These are phyloP conservation scores for Aspergillus aculeatus DNA, from an alignment of 2,329 filamentous ascomycete genomes.

Conservation along the genomic window DNA sequence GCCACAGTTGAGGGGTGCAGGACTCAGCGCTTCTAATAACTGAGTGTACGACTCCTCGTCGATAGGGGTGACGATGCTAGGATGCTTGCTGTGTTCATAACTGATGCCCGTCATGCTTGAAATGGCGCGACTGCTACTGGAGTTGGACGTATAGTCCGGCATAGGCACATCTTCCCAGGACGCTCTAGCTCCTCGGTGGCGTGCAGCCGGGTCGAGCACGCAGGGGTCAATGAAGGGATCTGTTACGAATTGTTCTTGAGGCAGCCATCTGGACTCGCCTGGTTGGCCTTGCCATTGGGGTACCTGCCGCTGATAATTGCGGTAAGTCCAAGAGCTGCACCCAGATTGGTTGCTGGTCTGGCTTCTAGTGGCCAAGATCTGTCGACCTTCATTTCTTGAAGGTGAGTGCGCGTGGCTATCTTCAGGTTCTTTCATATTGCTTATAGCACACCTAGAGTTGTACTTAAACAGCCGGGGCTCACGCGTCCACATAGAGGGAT, in stretches of 20 bases:
- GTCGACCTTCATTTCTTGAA: slow-evolving; percentile 37
- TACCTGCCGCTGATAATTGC: slow-evolving; percentile 30
- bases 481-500: slow-evolving; percentile 65
- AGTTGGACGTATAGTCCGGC: slow-evolving; percentile 49
- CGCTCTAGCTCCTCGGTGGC: slow-evolving; percentile 35
- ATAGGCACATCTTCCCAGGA: slow-evolving; percentile 49
- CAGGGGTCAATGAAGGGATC: slow-evolving; percentile 47
- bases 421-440: slow-evolving; percentile 46
- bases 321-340: slow-evolving; percentile 30
- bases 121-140: slow-evolving; percentile 40
- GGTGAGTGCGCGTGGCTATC: slow-evolving; percentile 67
- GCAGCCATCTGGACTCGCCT: slow-evolving; percentile 30
- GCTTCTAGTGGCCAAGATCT: slow-evolving; percentile 18
- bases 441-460: slow-evolving; percentile 23
- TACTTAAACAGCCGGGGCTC: slow-evolving; percentile 41
- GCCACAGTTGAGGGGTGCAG: slow-evolving; percentile 27
- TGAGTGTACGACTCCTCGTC: slow-evolving; percentile 40
- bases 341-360: slow-evolving; percentile 22
- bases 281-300: slow-evolving; percentile 25
- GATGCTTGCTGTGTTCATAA: slow-evolving; percentile 43
- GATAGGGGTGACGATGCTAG: slow-evolving; percentile 32
- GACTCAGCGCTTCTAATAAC: slow-evolving; percentile 39
- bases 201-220: slow-evolving; percentile 26
- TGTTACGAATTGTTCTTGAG: slow-evolving; percentile 30
- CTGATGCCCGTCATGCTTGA: slow-evolving; percentile 44